Evolutionary conservation across 768 basidiomycete species (phyloP).

Genomic region (Leccinum obscurum): DNA sequence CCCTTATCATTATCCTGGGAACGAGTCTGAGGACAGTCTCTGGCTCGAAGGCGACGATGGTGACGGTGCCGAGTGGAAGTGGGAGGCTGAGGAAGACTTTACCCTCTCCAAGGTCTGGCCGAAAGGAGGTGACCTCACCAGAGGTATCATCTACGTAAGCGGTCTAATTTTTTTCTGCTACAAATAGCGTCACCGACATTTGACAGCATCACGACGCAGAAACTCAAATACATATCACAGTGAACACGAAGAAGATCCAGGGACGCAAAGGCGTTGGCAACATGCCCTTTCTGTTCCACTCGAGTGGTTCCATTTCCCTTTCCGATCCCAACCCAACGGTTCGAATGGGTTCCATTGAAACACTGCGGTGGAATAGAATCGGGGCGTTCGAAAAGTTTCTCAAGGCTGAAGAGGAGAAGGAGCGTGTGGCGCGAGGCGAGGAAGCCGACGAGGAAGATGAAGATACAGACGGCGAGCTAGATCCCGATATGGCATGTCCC

Average conservation of each 20-base stretch:
- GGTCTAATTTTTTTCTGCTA: slow-evolving; percentile 7
- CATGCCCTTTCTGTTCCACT: slow-evolving; percentile 59
- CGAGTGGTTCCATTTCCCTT: slow-evolving; percentile 41
- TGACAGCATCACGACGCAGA: slow-evolving; percentile 52
- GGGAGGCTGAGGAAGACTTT: slow-evolving; percentile 71
- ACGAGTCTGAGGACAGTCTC: slow-evolving; percentile 36
- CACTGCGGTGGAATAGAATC: slow-evolving; percentile 32
- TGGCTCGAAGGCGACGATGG: slow-evolving; percentile 30
- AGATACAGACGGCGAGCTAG: slow-evolving; percentile 27
- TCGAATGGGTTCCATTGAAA: slow-evolving; percentile 25
- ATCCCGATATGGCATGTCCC: slow-evolving; percentile 29
- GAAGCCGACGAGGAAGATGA: slow-evolving; percentile 22
- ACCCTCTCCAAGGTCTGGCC: slow-evolving; percentile 61
- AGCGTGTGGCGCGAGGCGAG: slow-evolving; percentile 20
- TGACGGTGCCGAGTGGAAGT: slow-evolving; percentile 54
- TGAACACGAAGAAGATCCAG: slow-evolving; percentile 53
- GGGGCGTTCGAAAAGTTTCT: slow-evolving; percentile 29
- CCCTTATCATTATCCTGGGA: slow-evolving; percentile 46
- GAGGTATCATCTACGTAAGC: slow-evolving; percentile 65
- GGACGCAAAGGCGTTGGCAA: slow-evolving; percentile 60
- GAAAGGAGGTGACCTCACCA: slow-evolving; percentile 37
- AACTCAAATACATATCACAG: slow-evolving; percentile 59
- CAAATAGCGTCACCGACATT: background rate
- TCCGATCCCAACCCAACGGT: slow-evolving; percentile 24
- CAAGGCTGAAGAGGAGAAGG: slow-evolving; percentile 29